Evolutionary conservation across 805 yeast species (phyloP).

Genomic region (Hanseniaspora mollemarum): DNA sequence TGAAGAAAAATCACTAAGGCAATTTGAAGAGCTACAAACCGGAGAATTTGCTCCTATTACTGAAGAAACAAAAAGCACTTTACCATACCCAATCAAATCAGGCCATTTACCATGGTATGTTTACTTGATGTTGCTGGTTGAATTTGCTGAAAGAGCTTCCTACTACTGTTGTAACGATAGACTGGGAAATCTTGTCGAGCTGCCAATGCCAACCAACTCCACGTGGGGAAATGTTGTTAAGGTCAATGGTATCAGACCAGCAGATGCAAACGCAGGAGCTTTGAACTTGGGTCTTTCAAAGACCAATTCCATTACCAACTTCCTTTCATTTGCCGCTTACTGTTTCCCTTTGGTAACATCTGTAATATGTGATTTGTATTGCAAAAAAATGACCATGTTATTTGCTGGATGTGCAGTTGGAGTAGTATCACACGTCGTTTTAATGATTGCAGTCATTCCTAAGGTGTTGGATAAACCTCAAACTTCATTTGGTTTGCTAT

Average conservation of each 20-base stretch:
- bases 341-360: constrained; percentile 72
- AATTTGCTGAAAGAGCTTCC: constrained; percentile 70
- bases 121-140: constrained; percentile 52
- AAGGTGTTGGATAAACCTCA: constrained; percentile 36
- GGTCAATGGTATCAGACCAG: constrained; percentile 14
- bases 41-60: constrained; percentile 34
- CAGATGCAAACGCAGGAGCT: constrained; percentile 36
- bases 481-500: constrained; percentile 53
- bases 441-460: constrained; percentile 62
- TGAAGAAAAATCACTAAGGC: neutral
- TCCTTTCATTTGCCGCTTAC: constrained; percentile 74
- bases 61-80: constrained; percentile 39
- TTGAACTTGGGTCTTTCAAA: constrained; percentile 48
- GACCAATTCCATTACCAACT: constrained; percentile 64
- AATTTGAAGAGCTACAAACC: constrained; percentile 15
- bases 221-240: constrained; percentile 27
- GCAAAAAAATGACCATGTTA: constrained; percentile 64
- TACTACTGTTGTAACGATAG: constrained; percentile 71
- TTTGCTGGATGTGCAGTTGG: constrained; percentile 48
- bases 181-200: constrained; percentile 68
- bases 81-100: constrained; percentile 46
- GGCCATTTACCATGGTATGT: constrained; percentile 35
- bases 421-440: constrained; percentile 48
- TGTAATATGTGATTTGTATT: constrained; percentile 58
- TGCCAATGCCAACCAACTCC: constrained; percentile 32